A percentile compares a stretch with the other conserved stretches of the same genome.
These are phyloP conservation scores for Erysimum cheiranthoides DNA, from an alignment of 345 rosid genomes.

Conservation along the genomic window DNA sequence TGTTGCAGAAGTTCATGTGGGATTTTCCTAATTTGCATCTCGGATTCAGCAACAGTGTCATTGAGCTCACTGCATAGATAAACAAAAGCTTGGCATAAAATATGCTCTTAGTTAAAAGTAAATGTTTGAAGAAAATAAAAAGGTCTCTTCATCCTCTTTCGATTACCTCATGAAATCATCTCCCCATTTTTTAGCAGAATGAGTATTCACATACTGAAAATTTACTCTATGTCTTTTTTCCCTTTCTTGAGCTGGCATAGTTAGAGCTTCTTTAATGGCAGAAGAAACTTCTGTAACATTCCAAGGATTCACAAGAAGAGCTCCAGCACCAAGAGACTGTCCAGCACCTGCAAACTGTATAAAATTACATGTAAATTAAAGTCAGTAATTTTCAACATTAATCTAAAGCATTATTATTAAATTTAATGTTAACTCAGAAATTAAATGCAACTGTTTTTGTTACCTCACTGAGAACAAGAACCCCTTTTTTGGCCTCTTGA, in stretches of 20 bases:
- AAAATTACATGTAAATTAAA: not conserved
- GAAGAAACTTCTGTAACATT: conserved; percentile 89
- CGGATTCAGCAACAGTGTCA: conserved; percentile 74
- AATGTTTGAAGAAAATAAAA: not conserved
- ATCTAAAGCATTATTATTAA: not conserved
- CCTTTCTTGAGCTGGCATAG: conserved; percentile 73
- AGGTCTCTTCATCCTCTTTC: not conserved
- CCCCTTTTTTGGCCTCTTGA: conserved; percentile 91
- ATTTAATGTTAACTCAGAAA: not conserved
- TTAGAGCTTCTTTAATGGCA: conserved; percentile 78
- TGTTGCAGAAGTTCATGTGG: conserved; percentile 70
- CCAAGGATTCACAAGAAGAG: conserved; percentile 92
- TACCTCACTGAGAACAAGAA: conserved; percentile 96
- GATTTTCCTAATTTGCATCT: conserved; percentile 73
- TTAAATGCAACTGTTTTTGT: conserved; percentile 38
- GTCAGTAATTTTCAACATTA: conserved; percentile 2
- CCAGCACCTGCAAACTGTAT: conserved; percentile 93
- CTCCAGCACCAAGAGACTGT: conserved; percentile 96
- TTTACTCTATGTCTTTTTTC: conserved; percentile 75
- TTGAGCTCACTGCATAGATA: conserved; percentile 68
- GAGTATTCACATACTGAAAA: conserved; percentile 65
- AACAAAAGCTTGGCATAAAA: not conserved
- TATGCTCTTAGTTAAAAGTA: not conserved
- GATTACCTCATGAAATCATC: conserved; percentile 83
- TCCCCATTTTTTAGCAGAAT: conserved; percentile 95